phyloP scores from a whole-genome alignment of 2,329 filamentous ascomycete species.

The Phyllosticta citribraziliensis region DNA sequence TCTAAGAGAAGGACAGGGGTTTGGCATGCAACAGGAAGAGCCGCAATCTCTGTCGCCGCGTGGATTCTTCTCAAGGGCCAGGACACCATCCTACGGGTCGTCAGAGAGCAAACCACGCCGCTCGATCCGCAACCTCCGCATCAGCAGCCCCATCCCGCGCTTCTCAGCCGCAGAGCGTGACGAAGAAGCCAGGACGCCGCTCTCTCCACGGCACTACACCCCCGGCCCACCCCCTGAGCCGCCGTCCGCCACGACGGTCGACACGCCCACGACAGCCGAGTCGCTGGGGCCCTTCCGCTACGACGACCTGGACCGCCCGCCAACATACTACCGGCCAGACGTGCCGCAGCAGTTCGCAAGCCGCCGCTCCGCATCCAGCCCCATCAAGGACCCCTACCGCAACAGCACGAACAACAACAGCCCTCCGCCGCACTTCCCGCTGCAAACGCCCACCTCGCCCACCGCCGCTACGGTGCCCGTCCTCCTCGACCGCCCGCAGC shows the following conservation, averaged over 20 bases:
- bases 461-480: background rate
- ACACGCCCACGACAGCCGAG: conserved; percentile 21
- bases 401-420: background rate
- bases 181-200: conserved; percentile 40
- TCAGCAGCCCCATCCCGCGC: conserved; percentile 45
- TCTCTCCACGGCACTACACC: conserved; percentile 48
- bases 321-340: background rate
- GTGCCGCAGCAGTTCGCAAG: conserved; percentile 24
- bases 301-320: conserved; percentile 21
- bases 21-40: background rate
- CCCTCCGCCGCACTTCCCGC: background rate
- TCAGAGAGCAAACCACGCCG: conserved; percentile 30
- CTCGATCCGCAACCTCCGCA: conserved; percentile 46
- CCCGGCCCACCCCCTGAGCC: conserved; percentile 43
- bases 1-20: background rate
- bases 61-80: conserved; percentile 27
- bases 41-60: conserved; percentile 19
- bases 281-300: conserved; percentile 20
- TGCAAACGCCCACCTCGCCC: background rate
- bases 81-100: conserved; percentile 28
- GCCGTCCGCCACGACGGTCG: conserved; percentile 14
- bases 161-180: conserved; percentile 36
- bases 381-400: background rate
- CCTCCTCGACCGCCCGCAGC: conserved; percentile 24
- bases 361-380: conserved; percentile 8